Conservation (phyloP, 768 basidiomycete genomes). For the Lactarius evosmus region DNA sequence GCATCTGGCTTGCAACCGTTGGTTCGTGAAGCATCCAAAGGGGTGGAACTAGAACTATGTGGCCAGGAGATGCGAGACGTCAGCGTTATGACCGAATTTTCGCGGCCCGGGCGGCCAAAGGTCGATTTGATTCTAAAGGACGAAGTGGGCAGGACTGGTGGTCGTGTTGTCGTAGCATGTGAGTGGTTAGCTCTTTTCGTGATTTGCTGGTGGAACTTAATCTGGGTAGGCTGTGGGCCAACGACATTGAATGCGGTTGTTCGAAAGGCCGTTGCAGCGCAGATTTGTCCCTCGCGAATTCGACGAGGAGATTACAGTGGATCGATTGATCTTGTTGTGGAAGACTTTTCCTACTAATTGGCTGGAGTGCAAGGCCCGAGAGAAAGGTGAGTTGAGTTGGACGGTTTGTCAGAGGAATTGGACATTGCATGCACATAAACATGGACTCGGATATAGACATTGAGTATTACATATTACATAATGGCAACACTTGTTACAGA, state of each 20-base stretch:
- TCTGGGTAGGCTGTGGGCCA: conserved; percentile 65
- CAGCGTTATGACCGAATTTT: conserved; percentile 56
- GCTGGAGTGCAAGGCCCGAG: background rate
- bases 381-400: background rate
- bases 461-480: conserved; percentile 8
- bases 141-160: conserved; percentile 55
- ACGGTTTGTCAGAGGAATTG: background rate
- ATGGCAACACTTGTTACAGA: background rate
- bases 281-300: conserved; percentile 55
- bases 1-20: conserved; percentile 32
- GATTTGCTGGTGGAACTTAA: background rate
- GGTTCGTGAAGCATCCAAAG: conserved; percentile 32
- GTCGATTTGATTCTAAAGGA: conserved; percentile 59
- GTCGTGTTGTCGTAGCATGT: conserved; percentile 63
- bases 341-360: conserved; percentile 61
- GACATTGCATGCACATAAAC: background rate
- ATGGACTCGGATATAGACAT: background rate
- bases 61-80: conserved; percentile 59
- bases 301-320: conserved; percentile 56
- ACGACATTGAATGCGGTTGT: conserved; percentile 65
- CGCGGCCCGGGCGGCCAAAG: conserved; percentile 63
- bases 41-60: conserved; percentile 47
- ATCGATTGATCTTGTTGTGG: conserved; percentile 57
- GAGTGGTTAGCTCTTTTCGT: background rate
- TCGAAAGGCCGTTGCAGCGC: conserved; percentile 57